Percentiles rank a stretch among this genome's conserved stretches.
Conservation (phyloP, 768 basidiomycete genomes). For the Auricularia sp. region DNA sequence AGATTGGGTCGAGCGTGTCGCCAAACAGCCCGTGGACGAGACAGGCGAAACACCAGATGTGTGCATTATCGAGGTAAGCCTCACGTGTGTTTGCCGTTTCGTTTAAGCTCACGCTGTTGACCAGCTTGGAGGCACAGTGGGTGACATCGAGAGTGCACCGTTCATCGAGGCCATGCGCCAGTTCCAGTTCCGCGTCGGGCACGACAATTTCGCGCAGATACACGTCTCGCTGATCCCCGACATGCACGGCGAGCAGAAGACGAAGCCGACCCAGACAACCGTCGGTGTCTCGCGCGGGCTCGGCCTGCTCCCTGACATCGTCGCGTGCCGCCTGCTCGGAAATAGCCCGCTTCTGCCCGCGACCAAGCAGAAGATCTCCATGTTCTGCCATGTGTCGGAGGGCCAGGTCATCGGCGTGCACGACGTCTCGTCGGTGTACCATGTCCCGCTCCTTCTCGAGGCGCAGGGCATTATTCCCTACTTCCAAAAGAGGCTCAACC, state of each 20-base stretch:
- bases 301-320: slow-evolving; percentile 87
- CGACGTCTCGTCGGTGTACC: slow-evolving; percentile 93
- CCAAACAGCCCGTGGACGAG: slow-evolving; percentile 90
- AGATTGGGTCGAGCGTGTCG: slow-evolving; percentile 95
- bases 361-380: slow-evolving; percentile 93
- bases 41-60: slow-evolving; percentile 90
- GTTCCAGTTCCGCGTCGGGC: slow-evolving; percentile 96
- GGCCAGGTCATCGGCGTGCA: slow-evolving; percentile 89
- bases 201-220: slow-evolving; percentile 92
- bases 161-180: slow-evolving; percentile 99
- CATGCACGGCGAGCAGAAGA: slow-evolving; percentile 98
- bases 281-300: slow-evolving; percentile 88
- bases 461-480: slow-evolving; percentile 88
- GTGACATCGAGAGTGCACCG: slow-evolving; percentile 96
- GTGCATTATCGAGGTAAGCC: slow-evolving; percentile 86
- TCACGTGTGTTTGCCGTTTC: neutral
- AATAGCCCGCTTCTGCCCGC: slow-evolving; percentile 71
- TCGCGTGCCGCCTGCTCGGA: slow-evolving; percentile 82
- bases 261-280: slow-evolving; percentile 96
- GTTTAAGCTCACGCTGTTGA: neutral
- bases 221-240: slow-evolving; percentile 98
- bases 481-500: slow-evolving; percentile 71
- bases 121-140: slow-evolving; percentile 94
- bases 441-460: slow-evolving; percentile 85
- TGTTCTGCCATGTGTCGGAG: slow-evolving; percentile 94